These are phyloP conservation scores for Quercus alba DNA, from an alignment of 306 rosid species.

Conservation along the genomic window DNA sequence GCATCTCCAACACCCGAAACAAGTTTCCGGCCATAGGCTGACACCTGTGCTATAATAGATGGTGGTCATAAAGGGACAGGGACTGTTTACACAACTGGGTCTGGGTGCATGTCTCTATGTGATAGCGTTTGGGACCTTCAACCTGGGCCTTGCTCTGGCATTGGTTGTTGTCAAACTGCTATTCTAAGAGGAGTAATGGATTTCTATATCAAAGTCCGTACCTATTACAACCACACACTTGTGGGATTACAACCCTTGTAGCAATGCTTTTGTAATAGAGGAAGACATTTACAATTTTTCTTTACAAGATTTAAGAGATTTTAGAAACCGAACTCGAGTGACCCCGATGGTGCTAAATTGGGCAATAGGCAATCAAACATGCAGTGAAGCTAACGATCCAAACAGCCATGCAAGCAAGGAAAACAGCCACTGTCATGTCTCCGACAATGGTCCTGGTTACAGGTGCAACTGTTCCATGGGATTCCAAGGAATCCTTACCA, in stretches of 20 bases:
- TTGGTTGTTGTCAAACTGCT: slow-evolving; percentile 21
- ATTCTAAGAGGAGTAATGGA: background rate
- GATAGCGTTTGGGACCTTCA: background rate
- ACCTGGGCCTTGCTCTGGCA: background rate
- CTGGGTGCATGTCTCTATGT: slow-evolving; percentile 12
- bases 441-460: slow-evolving; percentile 13
- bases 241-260: background rate
- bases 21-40: slow-evolving; percentile 19
- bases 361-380: slow-evolving; percentile 19
- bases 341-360: slow-evolving; percentile 34
- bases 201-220: fast-evolving
- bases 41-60: background rate
- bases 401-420: slow-evolving; percentile 8
- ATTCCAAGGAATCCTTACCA: no score
- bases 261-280: slow-evolving; percentile 22
- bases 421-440: slow-evolving; percentile 5
- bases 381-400: background rate
- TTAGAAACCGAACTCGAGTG: fast-evolving
- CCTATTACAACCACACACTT: background rate
- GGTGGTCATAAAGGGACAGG: fast-evolving
- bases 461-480: slow-evolving; percentile 7
- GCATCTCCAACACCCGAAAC: slow-evolving; percentile 16
- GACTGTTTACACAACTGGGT: background rate
- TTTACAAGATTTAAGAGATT: background rate
- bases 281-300: slow-evolving; percentile 17